Evolutionary conservation across 352 stramenopile species (phyloP), one percentile per base, ranked within the genome.

Genomic region (Pythium vanterpoolii): DNA sequence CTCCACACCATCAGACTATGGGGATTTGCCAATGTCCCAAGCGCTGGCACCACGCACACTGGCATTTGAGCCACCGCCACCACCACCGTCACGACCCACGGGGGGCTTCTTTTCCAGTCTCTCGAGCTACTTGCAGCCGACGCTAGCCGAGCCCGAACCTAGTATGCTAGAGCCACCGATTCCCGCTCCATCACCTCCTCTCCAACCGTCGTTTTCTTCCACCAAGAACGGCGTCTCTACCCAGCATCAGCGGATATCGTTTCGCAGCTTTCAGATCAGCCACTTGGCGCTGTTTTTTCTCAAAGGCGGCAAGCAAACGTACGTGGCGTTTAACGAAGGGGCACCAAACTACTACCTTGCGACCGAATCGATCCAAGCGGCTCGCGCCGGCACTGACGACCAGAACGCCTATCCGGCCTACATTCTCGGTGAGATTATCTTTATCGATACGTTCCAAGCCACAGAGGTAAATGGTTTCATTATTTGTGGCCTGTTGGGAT

Each of bases 281-380:
- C 80, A 87, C 13, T 55, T 93, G 57, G 83, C 80, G 13, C 56
- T 93, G 34, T 93, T 93, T 63, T 93, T 93, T 56, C 58, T 89
- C 5, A 87, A 87, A 34, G 80, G 70, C 31, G 83, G 80, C 13
- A 90, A 90, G 44, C 49, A 89, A 21, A 83, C 80, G 52, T 93
- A 93, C 50, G 79, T 93, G 28, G 83, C 83, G 14, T 93, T 93
- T 50, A 93, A 93, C 58, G 80, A 93, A 56, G 83, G 83, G 21
- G 77, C 76, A 30, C 83, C 83, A 11, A 76, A 93, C 56, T 93
- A 93, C 43, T 93, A 87, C 56, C 59, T 93, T 30, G 79, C 83
- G 19, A 88, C 83, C 69, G 83, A 93, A 56, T 88, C 78, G 21
- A 86, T 93, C 51, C 79, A 89, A 60, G 83, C 79, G 4, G 83